Evolutionary conservation across 2,329 filamentous ascomycete species (phyloP).

Genomic region (Paraphoma sp.): DNA sequence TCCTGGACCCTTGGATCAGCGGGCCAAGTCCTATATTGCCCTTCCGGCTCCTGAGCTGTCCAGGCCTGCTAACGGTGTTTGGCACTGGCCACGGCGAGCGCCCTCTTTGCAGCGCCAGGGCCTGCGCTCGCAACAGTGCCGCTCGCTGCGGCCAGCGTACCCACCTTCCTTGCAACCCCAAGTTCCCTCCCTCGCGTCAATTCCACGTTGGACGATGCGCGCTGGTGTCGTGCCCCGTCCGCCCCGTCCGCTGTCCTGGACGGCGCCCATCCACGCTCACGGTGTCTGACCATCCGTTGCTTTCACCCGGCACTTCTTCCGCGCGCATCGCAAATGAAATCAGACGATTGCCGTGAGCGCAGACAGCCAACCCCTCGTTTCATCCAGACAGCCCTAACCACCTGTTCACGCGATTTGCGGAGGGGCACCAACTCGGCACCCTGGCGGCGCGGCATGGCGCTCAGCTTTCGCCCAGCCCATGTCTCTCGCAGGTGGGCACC

Average conservation of each 20-base stretch:
- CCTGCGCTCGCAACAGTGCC: background rate
- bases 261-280: background rate
- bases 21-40: slow-evolving; percentile 33
- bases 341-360: slow-evolving; percentile 14
- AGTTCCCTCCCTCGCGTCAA: background rate
- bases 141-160: slow-evolving; percentile 8
- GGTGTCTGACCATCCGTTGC: slow-evolving; percentile 15
- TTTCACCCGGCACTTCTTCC: slow-evolving; percentile 41
- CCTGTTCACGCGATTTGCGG: slow-evolving; percentile 23
- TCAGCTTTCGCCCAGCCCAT: background rate
- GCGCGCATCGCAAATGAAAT: slow-evolving; percentile 28
- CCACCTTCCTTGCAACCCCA: background rate
- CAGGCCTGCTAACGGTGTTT: slow-evolving; percentile 2
- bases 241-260: background rate
- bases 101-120: slow-evolving; percentile 3
- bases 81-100: slow-evolving; percentile 6
- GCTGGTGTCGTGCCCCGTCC: too few species aligned
- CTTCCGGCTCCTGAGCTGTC: slow-evolving; percentile 2
- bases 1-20: slow-evolving; percentile 18
- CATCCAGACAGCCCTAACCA: slow-evolving; percentile 23
- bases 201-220: too few species aligned
- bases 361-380: slow-evolving; percentile 22
- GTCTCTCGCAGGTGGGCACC: background rate
- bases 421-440: slow-evolving; percentile 2
- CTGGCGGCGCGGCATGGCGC: slow-evolving; percentile 7